Evolutionary conservation across 1,284 basidiomycete genomes (phyloP).

Genomic region (Sporisorium exsertum): DNA sequence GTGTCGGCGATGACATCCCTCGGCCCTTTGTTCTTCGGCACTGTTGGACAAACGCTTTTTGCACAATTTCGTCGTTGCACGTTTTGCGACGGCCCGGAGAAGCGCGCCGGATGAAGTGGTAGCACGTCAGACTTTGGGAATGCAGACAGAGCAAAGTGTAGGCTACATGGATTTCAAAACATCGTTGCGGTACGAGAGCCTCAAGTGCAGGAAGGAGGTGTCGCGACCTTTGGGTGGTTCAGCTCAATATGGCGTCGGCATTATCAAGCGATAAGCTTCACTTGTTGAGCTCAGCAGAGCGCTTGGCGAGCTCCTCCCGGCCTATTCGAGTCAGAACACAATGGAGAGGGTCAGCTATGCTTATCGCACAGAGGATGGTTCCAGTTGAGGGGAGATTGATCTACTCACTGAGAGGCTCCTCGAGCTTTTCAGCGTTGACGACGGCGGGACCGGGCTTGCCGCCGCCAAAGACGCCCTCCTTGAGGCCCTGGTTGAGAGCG

Average conservation of each 20-base stretch:
- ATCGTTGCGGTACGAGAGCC: background rate
- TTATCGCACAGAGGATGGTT: background rate
- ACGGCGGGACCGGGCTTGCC: constrained; percentile 46
- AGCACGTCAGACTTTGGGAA: background rate
- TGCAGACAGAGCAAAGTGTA: constrained; percentile 15
- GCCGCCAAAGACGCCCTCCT: constrained; percentile 34
- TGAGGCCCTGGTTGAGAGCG: constrained; percentile 41
- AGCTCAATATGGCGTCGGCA: background rate
- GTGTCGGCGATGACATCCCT: too few species aligned
- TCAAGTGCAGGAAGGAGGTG: background rate
- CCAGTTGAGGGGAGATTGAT: background rate
- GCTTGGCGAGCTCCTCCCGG: constrained; percentile 54
- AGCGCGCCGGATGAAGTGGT: background rate
- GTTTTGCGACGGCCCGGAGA: background rate
- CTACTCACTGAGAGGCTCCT: constrained; percentile 45
- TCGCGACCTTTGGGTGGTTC: background rate
- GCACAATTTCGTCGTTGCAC: too few species aligned
- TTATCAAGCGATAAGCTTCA: background rate
- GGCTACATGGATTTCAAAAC: constrained; percentile 15
- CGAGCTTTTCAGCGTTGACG: constrained; percentile 37
- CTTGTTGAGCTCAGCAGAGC: constrained; percentile 61
- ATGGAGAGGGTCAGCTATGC: background rate
- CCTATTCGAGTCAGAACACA: constrained; percentile 9
- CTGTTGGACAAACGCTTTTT: background rate
- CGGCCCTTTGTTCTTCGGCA: constrained; percentile 12